Conservation (phyloP, 2,329 filamentous ascomycete species). For the Ceratocystis diversiconidia region DNA sequence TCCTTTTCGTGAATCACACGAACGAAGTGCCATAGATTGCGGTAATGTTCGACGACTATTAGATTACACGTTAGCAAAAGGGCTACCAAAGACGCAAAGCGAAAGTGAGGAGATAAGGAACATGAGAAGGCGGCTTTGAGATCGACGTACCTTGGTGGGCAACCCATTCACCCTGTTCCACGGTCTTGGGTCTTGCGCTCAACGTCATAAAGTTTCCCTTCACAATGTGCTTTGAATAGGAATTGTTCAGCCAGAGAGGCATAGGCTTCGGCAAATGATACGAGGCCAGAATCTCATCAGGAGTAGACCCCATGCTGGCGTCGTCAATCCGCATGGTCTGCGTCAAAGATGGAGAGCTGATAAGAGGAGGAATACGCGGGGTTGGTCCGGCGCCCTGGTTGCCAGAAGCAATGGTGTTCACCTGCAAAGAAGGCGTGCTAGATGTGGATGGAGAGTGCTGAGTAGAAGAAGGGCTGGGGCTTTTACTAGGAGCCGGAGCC, state of each 20-base stretch:
- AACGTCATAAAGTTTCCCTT: slow-evolving; percentile 97
- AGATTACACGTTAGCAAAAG: slow-evolving; percentile 8
- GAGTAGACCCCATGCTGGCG: slow-evolving; percentile 33
- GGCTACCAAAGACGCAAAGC: not conserved
- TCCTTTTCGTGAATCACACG: slow-evolving; percentile 79
- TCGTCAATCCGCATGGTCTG: slow-evolving; percentile 57
- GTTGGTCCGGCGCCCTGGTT: slow-evolving; percentile 13
- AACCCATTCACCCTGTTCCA: slow-evolving; percentile 90
- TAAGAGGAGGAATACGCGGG: slow-evolving; percentile 43
- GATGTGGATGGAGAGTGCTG: slow-evolving; percentile 29
- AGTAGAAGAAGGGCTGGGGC: slow-evolving; percentile 34
- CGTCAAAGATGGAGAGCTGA: slow-evolving; percentile 48
- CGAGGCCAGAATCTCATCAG: slow-evolving; percentile 41
- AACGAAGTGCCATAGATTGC: slow-evolving; percentile 78
- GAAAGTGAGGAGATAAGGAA: not conserved
- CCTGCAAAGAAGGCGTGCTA: slow-evolving; percentile 12
- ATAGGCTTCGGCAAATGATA: slow-evolving; percentile 53
- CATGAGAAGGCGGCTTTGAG: not conserved
- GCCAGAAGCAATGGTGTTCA: slow-evolving; percentile 8
- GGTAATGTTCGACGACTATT: slow-evolving; percentile 80
- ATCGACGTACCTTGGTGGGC: slow-evolving; percentile 67
- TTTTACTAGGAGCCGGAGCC: slow-evolving; percentile 38
- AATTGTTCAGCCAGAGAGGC: slow-evolving; percentile 61
- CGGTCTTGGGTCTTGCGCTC: slow-evolving; percentile 80
- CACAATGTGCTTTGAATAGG: slow-evolving; percentile 73